Percentiles rank a stretch among this genome's conserved stretches.
Evolutionary conservation across 768 basidiomycete species (phyloP).

Genomic region (Lyophyllum shimeji): DNA sequence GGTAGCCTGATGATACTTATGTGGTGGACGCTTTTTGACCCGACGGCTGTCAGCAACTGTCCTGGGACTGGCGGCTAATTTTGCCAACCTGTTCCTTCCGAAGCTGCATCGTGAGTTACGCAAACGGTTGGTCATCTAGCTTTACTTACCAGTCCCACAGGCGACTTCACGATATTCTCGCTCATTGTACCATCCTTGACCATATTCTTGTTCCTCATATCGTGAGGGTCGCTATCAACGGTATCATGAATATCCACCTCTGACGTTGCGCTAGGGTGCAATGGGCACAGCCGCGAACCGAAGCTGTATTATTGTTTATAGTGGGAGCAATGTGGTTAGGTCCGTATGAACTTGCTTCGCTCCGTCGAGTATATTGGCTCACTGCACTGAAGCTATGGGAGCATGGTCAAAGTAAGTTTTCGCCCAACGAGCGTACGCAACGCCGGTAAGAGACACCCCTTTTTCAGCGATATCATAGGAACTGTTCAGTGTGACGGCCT

Average conservation of each 20-base stretch:
- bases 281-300: constrained; percentile 68
- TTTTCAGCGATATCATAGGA: constrained; percentile 67
- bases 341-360: constrained; percentile 30
- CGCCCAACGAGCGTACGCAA: not conserved
- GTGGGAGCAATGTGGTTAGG: constrained; percentile 70
- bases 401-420: constrained; percentile 68
- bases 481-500: constrained; percentile 56
- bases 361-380: constrained; percentile 8
- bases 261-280: constrained; percentile 45
- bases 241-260: not conserved
- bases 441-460: not conserved
- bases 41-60: constrained; percentile 42
- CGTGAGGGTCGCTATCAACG: constrained; percentile 37
- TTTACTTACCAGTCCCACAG: constrained; percentile 31
- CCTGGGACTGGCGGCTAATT: constrained; percentile 67
- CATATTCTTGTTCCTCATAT: constrained; percentile 58
- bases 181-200: constrained; percentile 66
- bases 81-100: constrained; percentile 68
- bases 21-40: constrained; percentile 1
- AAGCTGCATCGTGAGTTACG: constrained; percentile 53
- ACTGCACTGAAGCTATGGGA: constrained; percentile 54
- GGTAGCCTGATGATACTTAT: constrained; percentile 2
- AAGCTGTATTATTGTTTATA: constrained; percentile 53
- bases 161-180: constrained; percentile 69
- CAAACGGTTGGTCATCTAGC: constrained; percentile 1